phyloP scores from a whole-genome alignment of 768 basidiomycete genomes.

The Daedaleopsis nitida region DNA sequence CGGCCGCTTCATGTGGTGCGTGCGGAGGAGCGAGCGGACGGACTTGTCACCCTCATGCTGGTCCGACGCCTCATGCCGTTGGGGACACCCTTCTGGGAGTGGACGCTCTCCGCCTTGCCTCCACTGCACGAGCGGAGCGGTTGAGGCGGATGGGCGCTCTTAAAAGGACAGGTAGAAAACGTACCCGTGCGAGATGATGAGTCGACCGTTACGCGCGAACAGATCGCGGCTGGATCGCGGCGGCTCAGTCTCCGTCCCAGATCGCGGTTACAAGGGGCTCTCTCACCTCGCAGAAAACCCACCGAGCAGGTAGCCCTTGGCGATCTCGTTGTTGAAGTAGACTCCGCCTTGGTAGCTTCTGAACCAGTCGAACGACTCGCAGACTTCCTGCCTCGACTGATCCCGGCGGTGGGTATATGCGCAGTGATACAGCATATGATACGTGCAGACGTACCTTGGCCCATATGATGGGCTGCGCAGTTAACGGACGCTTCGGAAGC shows the following conservation, averaged over 20 bases:
- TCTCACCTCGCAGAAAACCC: conserved; percentile 67
- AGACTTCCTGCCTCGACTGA: conserved; percentile 83
- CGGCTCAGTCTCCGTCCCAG: not conserved
- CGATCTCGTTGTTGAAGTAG: conserved; percentile 60
- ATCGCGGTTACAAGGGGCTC: not conserved
- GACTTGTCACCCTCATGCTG: conserved; percentile 72
- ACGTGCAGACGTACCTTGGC: conserved; percentile 38
- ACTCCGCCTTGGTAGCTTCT: conserved; percentile 81
- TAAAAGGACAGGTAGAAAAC: conserved; percentile 21
- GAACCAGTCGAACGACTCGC: conserved; percentile 78
- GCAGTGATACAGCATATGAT: not conserved
- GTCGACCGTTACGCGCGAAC: conserved; percentile 61
- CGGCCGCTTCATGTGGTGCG: conserved; percentile 54
- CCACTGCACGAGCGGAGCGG: conserved; percentile 45
- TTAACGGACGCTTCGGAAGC: conserved; percentile 19
- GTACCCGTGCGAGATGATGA: conserved; percentile 87
- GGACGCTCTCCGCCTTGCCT: conserved; percentile 64
- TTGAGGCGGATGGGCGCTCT: conserved; percentile 3
- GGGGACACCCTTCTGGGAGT: conserved; percentile 42
- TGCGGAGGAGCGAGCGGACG: conserved; percentile 67
- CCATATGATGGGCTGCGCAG: conserved; percentile 43
- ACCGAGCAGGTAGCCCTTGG: conserved; percentile 76
- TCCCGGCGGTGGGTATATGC: not conserved
- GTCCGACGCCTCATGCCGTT: conserved; percentile 54
- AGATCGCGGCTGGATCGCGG: conserved; percentile 59